These are phyloP conservation scores for Penicillium canariense DNA, from an alignment of 495 filamentous ascomycete genomes.

Conservation along the genomic window DNA sequence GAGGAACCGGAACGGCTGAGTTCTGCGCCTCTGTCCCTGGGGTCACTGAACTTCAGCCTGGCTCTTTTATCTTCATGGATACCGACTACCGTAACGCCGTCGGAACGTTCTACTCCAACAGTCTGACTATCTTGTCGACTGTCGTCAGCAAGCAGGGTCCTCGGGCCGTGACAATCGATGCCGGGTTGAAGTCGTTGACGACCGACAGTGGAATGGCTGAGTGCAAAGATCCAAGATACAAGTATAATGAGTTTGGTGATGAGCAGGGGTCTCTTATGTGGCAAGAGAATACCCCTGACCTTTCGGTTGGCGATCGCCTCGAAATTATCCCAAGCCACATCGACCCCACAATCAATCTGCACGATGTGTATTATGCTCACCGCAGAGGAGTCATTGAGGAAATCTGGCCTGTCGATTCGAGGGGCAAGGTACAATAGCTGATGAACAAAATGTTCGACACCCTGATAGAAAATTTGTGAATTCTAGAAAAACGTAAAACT, in stretches of 20 bases:
- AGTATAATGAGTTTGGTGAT: constrained; percentile 35
- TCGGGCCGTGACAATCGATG: constrained; percentile 34
- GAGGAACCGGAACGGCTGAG: constrained; percentile 38
- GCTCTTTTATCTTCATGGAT: constrained; percentile 45
- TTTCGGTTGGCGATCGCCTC: constrained; percentile 34
- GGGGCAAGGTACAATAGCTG: constrained; percentile 36
- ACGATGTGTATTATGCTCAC: constrained; percentile 39
- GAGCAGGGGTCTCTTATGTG: constrained; percentile 37
- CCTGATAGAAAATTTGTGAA: not conserved
- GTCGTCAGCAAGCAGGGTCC: constrained; percentile 37
- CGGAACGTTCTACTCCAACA: constrained; percentile 37
- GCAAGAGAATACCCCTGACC: constrained; percentile 25
- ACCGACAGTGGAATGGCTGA: constrained; percentile 40
- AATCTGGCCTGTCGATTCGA: constrained; percentile 39
- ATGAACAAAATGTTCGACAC: not conserved
- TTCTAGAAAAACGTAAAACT: too few species aligned
- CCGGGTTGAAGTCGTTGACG: constrained; percentile 37
- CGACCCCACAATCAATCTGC: constrained; percentile 39
- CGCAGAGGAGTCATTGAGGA: constrained; percentile 34
- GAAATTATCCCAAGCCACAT: constrained; percentile 43
- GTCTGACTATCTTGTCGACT: constrained; percentile 34
- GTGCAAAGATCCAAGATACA: constrained; percentile 35
- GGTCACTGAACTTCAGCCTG: constrained; percentile 39
- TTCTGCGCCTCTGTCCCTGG: constrained; percentile 40
- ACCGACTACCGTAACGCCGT: constrained; percentile 41